phyloP scores from a whole-genome alignment of 2,329 filamentous ascomycete species.

The Amesomyces nigricolor region DNA sequence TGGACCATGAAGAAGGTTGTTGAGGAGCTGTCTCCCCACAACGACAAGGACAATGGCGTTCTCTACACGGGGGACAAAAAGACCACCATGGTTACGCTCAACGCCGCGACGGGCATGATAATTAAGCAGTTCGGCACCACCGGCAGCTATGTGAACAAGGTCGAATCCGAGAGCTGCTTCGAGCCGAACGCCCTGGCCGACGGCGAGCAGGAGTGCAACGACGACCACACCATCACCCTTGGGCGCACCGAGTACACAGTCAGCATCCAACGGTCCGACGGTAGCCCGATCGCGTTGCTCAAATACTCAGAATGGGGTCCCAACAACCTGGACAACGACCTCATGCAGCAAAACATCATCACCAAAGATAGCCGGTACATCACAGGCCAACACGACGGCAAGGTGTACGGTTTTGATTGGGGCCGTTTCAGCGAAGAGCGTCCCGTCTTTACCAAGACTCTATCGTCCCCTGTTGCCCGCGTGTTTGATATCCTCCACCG shows the following conservation, averaged over 20 bases:
- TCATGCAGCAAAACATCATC: constrained; percentile 72
- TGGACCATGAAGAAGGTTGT: constrained; percentile 81
- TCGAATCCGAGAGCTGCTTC: constrained; percentile 61
- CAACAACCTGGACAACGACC: constrained; percentile 84
- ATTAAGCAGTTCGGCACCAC: constrained; percentile 77
- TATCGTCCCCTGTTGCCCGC: constrained; percentile 72
- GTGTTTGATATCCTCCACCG: constrained; percentile 86
- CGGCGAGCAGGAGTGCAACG: constrained; percentile 70
- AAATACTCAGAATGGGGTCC: constrained; percentile 93
- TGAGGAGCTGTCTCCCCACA: constrained; percentile 74
- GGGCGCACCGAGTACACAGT: constrained; percentile 88
- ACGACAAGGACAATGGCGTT: constrained; percentile 67
- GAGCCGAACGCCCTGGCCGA: constrained; percentile 62
- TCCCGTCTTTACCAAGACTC: constrained; percentile 61
- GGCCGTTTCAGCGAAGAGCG: constrained; percentile 46
- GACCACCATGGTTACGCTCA: constrained; percentile 81
- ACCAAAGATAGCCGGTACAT: constrained; percentile 87
- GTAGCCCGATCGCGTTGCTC: constrained; percentile 76
- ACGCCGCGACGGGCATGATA: constrained; percentile 77
- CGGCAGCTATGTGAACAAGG: constrained; percentile 61
- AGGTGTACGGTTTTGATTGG: constrained; percentile 74
- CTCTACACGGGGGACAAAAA: constrained; percentile 90
- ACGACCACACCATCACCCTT: constrained; percentile 73
- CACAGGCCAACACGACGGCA: constrained; percentile 78
- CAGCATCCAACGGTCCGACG: constrained; percentile 69